Evolutionary conservation across 2,329 filamentous ascomycete species (phyloP), one percentile per base, ranked within the genome.

Genomic region (Colletotrichum sp.): DNA sequence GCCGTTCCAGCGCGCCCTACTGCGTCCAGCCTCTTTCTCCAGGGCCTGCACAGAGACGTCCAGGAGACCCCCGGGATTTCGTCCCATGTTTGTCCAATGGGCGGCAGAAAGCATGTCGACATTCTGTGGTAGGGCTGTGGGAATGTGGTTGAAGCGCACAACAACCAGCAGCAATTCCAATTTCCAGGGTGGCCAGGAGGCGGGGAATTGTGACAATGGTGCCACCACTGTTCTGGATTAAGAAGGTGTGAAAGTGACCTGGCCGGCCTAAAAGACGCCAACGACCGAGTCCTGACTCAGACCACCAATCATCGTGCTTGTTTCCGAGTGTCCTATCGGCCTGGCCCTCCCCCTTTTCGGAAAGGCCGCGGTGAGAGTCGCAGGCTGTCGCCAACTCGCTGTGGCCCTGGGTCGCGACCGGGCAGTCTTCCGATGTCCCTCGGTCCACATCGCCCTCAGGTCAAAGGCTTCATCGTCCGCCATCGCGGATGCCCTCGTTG

Each of bases 191-290:
- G 75, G 32, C 75, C 60, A 57, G 75, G 75, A 71, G 75, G 75
- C 67, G 75, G 75, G 71, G 63, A 76, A 71, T 70, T 62, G 71
- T 39, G 59, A 62, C 24, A 39, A 75, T 76, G 72, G 75, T 76
- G 75, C 72, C 71, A 75, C 71, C 75, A 76, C 75, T 75, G 75
- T 75, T 76, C 75, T 76, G 57, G 52, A 76, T 75, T 76, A 76
- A 76, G 75, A 76, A 76, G 75, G 75, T 76, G 72, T 67, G 15
- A 67, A 71, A 55, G 62, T n/a, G 66, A 63, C 66, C 66, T 57
- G 66, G 75, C 32, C 66, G 39, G 55, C 72, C 72, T 67, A 76
- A 76, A 69, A 71, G 72, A 68, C 75, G 75, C 75, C 75, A 76
- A 63, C 60, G 36, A 71, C 72, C 60, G 39, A 71, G 62, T 76